These are phyloP conservation scores for Amyloporia xantha DNA, from an alignment of 768 basidiomycete species.

Conservation along the genomic window DNA sequence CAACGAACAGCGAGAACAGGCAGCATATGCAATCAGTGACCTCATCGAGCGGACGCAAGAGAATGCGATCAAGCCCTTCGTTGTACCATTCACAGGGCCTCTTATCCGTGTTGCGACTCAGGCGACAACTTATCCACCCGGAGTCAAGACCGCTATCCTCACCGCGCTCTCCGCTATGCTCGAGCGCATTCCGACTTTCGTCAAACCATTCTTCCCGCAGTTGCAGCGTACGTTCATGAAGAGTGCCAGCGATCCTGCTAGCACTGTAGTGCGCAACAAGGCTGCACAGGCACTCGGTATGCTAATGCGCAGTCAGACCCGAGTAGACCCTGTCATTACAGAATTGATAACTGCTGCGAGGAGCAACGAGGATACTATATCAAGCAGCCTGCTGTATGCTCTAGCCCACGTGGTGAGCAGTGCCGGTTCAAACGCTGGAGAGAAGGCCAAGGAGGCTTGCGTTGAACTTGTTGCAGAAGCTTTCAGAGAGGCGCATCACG, in stretches of 20 bases:
- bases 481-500: slow-evolving; percentile 66
- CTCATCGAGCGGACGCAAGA: slow-evolving; percentile 86
- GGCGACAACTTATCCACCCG: slow-evolving; percentile 83
- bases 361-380: slow-evolving; percentile 60
- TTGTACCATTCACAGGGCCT: slow-evolving; percentile 92
- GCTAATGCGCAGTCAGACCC: slow-evolving; percentile 84
- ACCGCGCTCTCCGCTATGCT: slow-evolving; percentile 82
- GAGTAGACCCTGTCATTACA: slow-evolving; percentile 91
- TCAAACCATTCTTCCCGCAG: slow-evolving; percentile 98
- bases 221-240: slow-evolving; percentile 96
- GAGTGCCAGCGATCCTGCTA: slow-evolving; percentile 75
- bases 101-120: slow-evolving; percentile 93
- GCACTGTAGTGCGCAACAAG: slow-evolving; percentile 68
- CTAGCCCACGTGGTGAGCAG: slow-evolving; percentile 68
- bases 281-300: slow-evolving; percentile 83
- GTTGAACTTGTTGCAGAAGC: slow-evolving; percentile 73
- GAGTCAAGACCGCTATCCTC: slow-evolving; percentile 89
- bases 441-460: slow-evolving; percentile 65
- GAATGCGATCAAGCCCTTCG: slow-evolving; percentile 86
- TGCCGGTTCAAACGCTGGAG: slow-evolving; percentile 70
- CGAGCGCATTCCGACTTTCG: slow-evolving; percentile 77
- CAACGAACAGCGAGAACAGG: slow-evolving; percentile 92
- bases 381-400: slow-evolving; percentile 69
- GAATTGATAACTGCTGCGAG: slow-evolving; percentile 66
- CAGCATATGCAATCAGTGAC: slow-evolving; percentile 94